A percentile compares a stretch with the other conserved stretches of the same genome.
These are phyloP conservation scores for Linnemannia schmuckeri DNA, from an alignment of 192 early-diverging fungal species.

Conservation along the genomic window DNA sequence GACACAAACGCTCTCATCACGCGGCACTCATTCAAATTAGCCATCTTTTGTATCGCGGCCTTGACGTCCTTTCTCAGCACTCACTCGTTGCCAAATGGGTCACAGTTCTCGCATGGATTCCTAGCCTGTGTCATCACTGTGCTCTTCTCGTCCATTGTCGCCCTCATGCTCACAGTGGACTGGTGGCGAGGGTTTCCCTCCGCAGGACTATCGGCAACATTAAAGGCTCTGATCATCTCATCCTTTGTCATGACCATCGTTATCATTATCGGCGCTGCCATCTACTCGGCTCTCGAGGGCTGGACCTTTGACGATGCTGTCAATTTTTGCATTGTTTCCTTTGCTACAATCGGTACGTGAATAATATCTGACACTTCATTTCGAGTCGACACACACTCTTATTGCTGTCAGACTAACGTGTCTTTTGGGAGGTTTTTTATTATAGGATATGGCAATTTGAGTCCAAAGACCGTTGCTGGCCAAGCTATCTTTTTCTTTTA, in stretches of 20 bases:
- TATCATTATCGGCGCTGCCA: constrained; percentile 52
- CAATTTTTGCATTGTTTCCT: constrained; percentile 56
- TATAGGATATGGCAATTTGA: constrained; percentile 49
- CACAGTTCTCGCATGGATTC: constrained; percentile 51
- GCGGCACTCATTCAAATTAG: background rate
- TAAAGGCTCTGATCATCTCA: constrained; percentile 52
- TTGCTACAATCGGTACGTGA: constrained; percentile 53
- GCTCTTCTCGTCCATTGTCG: constrained; percentile 34
- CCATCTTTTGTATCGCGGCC: constrained; percentile 40
- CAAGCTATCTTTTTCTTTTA: constrained; percentile 45
- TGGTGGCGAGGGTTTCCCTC: constrained; percentile 48
- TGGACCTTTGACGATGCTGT: constrained; percentile 55
- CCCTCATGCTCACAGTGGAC: constrained; percentile 50
- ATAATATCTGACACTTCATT: background rate
- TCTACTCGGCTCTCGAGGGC: constrained; percentile 32
- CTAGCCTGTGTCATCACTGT: constrained; percentile 52
- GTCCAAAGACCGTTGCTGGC: constrained; percentile 33
- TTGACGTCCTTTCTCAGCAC: constrained; percentile 39
- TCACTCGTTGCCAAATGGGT: constrained; percentile 20
- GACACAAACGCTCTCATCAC: background rate
- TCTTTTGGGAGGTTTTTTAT: background rate
- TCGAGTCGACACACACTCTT: too few relatives aligned
- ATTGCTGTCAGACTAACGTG: too few relatives aligned
- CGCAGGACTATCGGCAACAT: constrained; percentile 45
- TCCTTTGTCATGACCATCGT: constrained; percentile 55